Conservation (phyloP, 306 rosid species). For the Vigna trinervia region DNA sequence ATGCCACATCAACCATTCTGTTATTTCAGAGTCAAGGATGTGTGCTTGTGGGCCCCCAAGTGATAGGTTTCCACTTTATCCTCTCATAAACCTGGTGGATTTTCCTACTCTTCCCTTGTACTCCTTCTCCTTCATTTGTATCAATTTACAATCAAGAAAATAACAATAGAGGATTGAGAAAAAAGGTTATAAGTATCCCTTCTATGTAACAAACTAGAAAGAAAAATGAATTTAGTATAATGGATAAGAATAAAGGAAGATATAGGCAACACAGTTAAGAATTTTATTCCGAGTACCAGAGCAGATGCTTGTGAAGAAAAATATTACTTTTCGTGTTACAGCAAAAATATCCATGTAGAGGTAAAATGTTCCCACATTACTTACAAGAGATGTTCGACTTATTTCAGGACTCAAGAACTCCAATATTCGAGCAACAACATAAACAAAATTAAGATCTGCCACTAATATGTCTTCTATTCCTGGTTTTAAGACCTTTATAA, state of each 20-base stretch:
- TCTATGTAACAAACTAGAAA: conserved; percentile 22
- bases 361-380: conserved; percentile 29
- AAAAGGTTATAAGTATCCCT: conserved; percentile 26
- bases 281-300: conserved; percentile 26
- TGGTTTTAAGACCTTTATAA: conserved; percentile 93
- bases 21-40: too few relatives aligned
- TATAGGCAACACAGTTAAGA: conserved; percentile 25
- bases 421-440: conserved; percentile 85
- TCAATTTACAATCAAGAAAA: neutral
- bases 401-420: conserved; percentile 95
- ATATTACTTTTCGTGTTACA: conserved; percentile 13
- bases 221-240: conserved; percentile 23
- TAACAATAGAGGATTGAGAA: conserved; percentile 3
- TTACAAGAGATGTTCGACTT: conserved; percentile 86
- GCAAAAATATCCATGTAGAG: conserved; percentile 28
- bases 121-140: too few relatives aligned
- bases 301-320: neutral
- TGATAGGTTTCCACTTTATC: too few relatives aligned
- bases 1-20: too few relatives aligned
- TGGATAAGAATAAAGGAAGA: conserved; percentile 5
- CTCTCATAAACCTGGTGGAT: too few relatives aligned
- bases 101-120: too few relatives aligned
- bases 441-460: conserved; percentile 93
- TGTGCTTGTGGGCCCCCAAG: too few relatives aligned
- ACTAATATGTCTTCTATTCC: conserved; percentile 92